Evolutionary conservation across 1,284 basidiomycete species (phyloP).

Genomic region (Rhodotorula sp.): DNA sequence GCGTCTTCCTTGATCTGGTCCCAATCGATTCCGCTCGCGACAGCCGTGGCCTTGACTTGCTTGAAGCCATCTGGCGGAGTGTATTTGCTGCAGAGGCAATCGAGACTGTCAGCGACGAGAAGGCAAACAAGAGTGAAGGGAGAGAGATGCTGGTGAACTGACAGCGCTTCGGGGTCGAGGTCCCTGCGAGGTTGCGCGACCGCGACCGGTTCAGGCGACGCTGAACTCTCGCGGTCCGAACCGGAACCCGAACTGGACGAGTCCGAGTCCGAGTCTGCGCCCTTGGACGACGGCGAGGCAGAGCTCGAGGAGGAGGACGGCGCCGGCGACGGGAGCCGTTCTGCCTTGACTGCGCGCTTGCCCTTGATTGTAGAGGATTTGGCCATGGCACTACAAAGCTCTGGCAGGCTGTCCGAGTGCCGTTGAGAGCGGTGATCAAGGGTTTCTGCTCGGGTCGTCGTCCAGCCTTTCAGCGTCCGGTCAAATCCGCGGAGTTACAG

Average conservation of each 20-base stretch:
- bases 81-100: constrained; percentile 18
- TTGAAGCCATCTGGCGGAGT: constrained; percentile 29
- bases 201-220: constrained; percentile 15
- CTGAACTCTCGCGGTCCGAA: constrained; percentile 12
- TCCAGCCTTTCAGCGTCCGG: too few species aligned
- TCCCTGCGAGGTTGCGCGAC: background rate
- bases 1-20: constrained; percentile 22
- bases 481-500: too few species aligned
- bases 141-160: background rate
- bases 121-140: background rate
- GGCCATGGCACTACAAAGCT: background rate
- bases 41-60: background rate
- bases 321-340: background rate
- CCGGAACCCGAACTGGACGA: background rate
- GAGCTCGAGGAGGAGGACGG: background rate
- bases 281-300: constrained; percentile 1
- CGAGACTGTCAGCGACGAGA: background rate
- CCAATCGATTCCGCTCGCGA: constrained; percentile 24
- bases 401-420: too few species aligned
- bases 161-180: constrained; percentile 18
- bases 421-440: background rate
- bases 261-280: constrained; percentile 14
- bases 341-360: background rate
- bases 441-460: too few species aligned
- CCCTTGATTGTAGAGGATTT: background rate